These are phyloP conservation scores for Rhodotorula sp. DNA, from an alignment of 1,284 basidiomycete genomes.

Conservation along the genomic window DNA sequence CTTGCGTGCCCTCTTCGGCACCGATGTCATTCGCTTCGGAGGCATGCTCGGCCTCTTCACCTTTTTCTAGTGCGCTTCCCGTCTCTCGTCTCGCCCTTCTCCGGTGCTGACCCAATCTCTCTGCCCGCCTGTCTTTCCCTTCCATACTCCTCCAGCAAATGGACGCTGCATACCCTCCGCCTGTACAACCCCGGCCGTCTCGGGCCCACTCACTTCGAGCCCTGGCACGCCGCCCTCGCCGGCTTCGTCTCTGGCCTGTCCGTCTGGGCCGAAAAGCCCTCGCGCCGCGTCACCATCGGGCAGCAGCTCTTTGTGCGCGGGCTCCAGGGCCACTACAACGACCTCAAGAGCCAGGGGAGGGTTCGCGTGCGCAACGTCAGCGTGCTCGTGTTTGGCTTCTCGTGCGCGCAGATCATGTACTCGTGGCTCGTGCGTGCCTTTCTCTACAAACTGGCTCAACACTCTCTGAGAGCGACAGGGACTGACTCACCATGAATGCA, in stretches of 20 bases:
- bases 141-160: slow-evolving; percentile 61
- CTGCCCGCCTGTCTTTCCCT: neutral
- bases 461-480: no score
- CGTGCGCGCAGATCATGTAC: slow-evolving; percentile 87
- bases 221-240: slow-evolving; percentile 87
- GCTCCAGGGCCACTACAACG: slow-evolving; percentile 79
- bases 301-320: slow-evolving; percentile 91
- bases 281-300: slow-evolving; percentile 70
- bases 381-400: slow-evolving; percentile 76
- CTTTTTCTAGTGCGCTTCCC: slow-evolving; percentile 35
- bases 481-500: neutral
- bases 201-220: slow-evolving; percentile 57
- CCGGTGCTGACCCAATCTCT: neutral
- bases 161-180: slow-evolving; percentile 77
- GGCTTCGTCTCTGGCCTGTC: slow-evolving; percentile 76
- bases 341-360: slow-evolving; percentile 62
- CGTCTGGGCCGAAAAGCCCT: slow-evolving; percentile 76
- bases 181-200: slow-evolving; percentile 63
- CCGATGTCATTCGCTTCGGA: slow-evolving; percentile 76
- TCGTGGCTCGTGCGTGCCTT: slow-evolving; percentile 63
- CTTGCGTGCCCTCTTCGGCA: slow-evolving; percentile 73
- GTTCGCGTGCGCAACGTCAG: slow-evolving; percentile 81
- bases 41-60: slow-evolving; percentile 71
- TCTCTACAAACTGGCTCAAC: neutral
- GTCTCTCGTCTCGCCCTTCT: neutral